A percentile compares a stretch with the other conserved stretches of the same genome.
Conservation (phyloP, 352 stramenopile genomes). For the Globisporangium perplexum region DNA sequence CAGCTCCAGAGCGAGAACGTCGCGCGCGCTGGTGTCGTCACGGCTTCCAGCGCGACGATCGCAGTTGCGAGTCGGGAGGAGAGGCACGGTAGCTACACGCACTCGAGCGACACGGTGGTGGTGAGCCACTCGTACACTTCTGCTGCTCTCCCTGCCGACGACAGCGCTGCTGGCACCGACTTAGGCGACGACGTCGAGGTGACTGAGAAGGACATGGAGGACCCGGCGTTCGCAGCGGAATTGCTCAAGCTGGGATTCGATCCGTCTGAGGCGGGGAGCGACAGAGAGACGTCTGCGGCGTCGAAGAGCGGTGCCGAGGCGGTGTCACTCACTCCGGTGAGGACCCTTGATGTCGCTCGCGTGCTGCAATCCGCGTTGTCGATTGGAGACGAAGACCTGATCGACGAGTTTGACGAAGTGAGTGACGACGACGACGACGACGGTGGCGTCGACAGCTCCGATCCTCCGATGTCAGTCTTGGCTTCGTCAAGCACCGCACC, state of each 20-base stretch:
- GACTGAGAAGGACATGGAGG: constrained; percentile 51
- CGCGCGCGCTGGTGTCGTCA: not conserved
- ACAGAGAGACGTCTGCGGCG: not conserved
- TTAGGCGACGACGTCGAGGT: constrained; percentile 38
- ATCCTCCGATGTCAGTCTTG: not conserved
- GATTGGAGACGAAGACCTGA: constrained; percentile 54
- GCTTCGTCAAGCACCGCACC: not conserved
- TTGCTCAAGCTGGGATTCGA: constrained; percentile 31
- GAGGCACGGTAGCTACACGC: not conserved
- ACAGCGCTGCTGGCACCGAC: constrained; percentile 10
- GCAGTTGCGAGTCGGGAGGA: not conserved
- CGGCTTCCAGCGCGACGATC: not conserved
- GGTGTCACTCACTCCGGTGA: not conserved
- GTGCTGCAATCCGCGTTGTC: constrained; percentile 10
- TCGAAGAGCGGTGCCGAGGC: not conserved
- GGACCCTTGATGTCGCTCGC: not conserved
- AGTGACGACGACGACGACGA: constrained; percentile 33
- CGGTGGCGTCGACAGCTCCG: not conserved
- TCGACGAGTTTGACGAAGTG: constrained; percentile 59
- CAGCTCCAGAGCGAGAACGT: not conserved
- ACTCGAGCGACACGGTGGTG: constrained; percentile 1
- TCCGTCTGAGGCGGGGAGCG: constrained; percentile 5
- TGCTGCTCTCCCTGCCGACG: constrained; percentile 1
- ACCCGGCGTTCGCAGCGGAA: constrained; percentile 43
- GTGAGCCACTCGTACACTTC: constrained; percentile 13